Evolutionary conservation across 768 basidiomycete species (phyloP), one percentile per base, ranked within the genome.

Genomic region (Serendipita indica): DNA sequence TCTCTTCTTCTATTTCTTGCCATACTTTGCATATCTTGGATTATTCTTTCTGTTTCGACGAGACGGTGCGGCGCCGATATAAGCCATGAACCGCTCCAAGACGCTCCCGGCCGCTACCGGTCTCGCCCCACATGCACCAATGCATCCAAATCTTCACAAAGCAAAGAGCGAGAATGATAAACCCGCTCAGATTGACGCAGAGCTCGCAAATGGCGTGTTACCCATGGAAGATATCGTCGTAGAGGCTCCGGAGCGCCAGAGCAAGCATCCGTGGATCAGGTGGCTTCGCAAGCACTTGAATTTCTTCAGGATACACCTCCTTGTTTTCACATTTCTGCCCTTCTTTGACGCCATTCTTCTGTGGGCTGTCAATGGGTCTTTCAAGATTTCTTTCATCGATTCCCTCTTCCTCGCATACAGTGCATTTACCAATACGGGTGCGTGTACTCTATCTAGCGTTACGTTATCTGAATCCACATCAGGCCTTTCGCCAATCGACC

Each of bases 221-320:
- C n/a, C n/a, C n/a, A n/a, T n/a, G n/a, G n/a, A n/a, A n/a, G 41
- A 7, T 5, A 43, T 43, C 41, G 41, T 43, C 41, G 27, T 43
- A 25, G 41, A n/a, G 18, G 41, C 18, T 43, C 27, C 5, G 16
- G 41, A n/a, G 5, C 41, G 18, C 7, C 6, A 7, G 5, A 18
- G 18, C 5, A 43, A 6, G 5, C 18, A 6, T n/a, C 41, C 41
- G 7, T 43, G 41, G 41, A n/a, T 43, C 27, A 30, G 20, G 7
- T 27, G 49, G 49, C 7, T 14, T 3, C 20, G 30, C 7, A 54
- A 54, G n/a, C 69, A 70, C 60, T 69, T 74, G 60, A 79, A 78
- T 65, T 79, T 79, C 63, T 79, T 74, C 60, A 70, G 77, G 14
- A 65, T 76, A 10, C 77, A 27, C 22, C 49, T 54, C 20, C 49